Base-by-base conservation (phyloP, 1,139 yeast species). In the Candida sp. region DNA sequence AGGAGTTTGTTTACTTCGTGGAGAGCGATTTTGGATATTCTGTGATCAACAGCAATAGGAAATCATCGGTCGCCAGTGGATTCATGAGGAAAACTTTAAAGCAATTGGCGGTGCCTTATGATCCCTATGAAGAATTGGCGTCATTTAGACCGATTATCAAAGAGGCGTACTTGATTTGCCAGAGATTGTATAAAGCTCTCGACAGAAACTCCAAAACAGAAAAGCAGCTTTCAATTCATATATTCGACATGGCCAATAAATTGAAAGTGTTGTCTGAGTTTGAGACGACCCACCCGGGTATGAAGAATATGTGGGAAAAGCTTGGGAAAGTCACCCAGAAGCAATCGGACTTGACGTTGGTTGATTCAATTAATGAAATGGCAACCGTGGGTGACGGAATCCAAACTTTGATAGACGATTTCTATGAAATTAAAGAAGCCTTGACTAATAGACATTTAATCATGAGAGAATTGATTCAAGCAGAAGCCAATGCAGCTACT, bases 41-140 rank as follows among this genome's bases (percentile, higher is more conserved):
- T 2, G 93, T 91, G 6, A 81, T 84, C 44, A 84, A 81, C 58
- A 72, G 78, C 52, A 77, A 81, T 28, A 76, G 81, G 50, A 79
- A 84, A 49, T 68, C 77, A 28, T 80, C 85, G 1, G 77, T 89
- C 73, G 76, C 98, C 74, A 85, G 96, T 30, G 99, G 98, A 0
- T 67, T 94, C 40, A 84, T 87, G 55, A 81, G 99, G 47, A 90
- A 89, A 65, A 93, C 98, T 2, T 78, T 94, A 63, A 94, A 94
- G 66, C 99, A 94, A 66, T 80, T 93, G 50, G 88, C 90, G 30
- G 90, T 96, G 1, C 99, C 99, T 0, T 90, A 87, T 61, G 99
- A 96, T 68, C 96, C 91, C 45, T 87, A 85, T 47, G 78, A 80
- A 39, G 96, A 88, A 53, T 78, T 94, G 54, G 94, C 96, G 1